phyloP scores from a whole-genome alignment of 1,139 yeast genomes.

The Hyphopichia wangnamkhiaoensis region DNA sequence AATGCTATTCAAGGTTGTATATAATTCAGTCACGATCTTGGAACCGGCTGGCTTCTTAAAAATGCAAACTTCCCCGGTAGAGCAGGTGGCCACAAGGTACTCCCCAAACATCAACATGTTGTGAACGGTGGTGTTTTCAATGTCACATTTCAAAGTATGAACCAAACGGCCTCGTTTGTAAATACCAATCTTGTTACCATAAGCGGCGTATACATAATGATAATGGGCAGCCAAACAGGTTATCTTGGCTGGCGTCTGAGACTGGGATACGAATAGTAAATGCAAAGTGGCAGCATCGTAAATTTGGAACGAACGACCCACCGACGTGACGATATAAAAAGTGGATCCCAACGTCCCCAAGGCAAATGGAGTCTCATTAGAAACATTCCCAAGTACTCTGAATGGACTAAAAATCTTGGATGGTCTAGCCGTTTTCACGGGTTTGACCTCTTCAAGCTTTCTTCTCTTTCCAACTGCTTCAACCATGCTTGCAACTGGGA shows the following conservation, averaged over 20 bases:
- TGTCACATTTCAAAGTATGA: conserved; percentile 46
- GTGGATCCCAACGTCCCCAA: conserved; percentile 87
- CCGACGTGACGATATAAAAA: conserved; percentile 85
- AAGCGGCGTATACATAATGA: conserved; percentile 82
- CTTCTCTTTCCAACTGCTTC: conserved; percentile 35
- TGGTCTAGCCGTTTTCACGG: conserved; percentile 11
- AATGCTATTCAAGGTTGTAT: conserved; percentile 59
- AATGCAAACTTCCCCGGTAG: conserved; percentile 58
- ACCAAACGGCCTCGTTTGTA: conserved; percentile 82
- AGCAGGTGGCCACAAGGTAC: conserved; percentile 60
- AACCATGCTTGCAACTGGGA: conserved; percentile 21
- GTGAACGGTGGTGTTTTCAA: conserved; percentile 34
- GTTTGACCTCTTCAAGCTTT: conserved; percentile 16
- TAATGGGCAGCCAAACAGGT: conserved; percentile 76
- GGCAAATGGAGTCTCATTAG: conserved; percentile 82
- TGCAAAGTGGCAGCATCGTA: conserved; percentile 90
- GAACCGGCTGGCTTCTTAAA: conserved; percentile 56
- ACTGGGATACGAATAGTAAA: conserved; percentile 81
- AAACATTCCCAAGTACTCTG: conserved; percentile 62
- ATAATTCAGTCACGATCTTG: conserved; percentile 62
- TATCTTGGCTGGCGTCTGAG: conserved; percentile 70
- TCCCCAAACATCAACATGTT: conserved; percentile 75
- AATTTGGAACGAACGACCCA: conserved; percentile 87
- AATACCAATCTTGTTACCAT: conserved; percentile 70
- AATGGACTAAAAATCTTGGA: conserved; percentile 49